Evolutionary conservation across 768 basidiomycete species (phyloP).

Genomic region (Xanthoconium purpureum): DNA sequence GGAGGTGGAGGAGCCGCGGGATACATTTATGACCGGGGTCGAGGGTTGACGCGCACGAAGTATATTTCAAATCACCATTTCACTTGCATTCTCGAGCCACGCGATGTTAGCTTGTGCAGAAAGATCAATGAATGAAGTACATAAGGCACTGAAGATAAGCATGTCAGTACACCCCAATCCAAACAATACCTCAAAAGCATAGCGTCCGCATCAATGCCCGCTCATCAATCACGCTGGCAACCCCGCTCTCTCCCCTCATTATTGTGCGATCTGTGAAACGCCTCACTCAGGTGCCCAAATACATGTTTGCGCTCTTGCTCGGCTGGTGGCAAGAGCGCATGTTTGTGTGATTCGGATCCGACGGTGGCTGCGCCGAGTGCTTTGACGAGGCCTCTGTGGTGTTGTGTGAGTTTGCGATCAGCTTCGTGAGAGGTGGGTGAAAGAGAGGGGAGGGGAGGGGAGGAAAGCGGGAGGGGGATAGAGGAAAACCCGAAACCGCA

Average conservation of each 20-base stretch:
- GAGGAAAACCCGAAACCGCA: too few species aligned
- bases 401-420: background rate
- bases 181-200: too few species aligned
- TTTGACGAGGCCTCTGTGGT: conserved; percentile 48
- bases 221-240: too few species aligned
- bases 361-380: conserved; percentile 48
- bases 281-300: conserved; percentile 1
- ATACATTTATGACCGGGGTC: conserved; percentile 24
- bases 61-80: too few species aligned
- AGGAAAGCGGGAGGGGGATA: background rate
- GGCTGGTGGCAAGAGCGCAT: conserved; percentile 3
- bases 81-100: too few species aligned
- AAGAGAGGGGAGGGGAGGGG: background rate
- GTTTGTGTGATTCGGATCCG: conserved; percentile 8
- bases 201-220: too few species aligned
- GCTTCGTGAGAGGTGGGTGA: background rate
- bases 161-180: too few species aligned
- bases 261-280: conserved; percentile 6
- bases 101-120: too few species aligned
- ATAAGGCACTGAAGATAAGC: too few species aligned
- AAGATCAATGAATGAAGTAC: too few species aligned
- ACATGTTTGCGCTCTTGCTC: background rate
- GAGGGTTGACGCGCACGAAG: conserved; percentile 5
- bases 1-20: conserved; percentile 25
- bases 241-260: background rate